Evolutionary conservation across 441 rosid genomes (phyloP).

Genomic region (Biscutella auriculata): DNA sequence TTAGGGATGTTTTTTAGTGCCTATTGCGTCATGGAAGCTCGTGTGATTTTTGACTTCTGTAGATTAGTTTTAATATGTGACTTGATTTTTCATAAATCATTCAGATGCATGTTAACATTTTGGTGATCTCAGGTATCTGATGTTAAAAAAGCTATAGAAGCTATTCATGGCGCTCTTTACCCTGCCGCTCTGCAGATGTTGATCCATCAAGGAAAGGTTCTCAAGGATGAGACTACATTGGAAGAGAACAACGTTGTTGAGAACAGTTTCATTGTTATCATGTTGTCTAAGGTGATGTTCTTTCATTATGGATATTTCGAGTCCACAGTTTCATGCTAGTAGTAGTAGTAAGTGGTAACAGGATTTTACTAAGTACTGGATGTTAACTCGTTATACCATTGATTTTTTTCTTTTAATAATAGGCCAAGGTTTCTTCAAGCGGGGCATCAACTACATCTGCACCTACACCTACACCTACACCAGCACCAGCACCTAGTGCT

Average conservation of each 20-base stretch:
- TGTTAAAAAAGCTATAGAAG: slow-evolving; percentile 55
- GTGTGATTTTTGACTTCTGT: background rate
- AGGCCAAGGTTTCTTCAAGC: slow-evolving; percentile 49
- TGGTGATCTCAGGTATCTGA: slow-evolving; percentile 37
- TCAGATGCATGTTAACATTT: background rate
- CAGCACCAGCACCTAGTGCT: background rate
- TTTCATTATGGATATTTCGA: background rate
- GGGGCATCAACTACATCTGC: slow-evolving; percentile 41
- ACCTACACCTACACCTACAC: slow-evolving; percentile 28
- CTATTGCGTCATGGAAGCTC: background rate
- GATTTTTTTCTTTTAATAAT: slow-evolving; percentile 9
- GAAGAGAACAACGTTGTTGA: slow-evolving; percentile 61
- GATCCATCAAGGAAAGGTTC: slow-evolving; percentile 73
- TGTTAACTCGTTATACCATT: background rate
- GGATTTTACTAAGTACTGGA: background rate
- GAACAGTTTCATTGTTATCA: slow-evolving; percentile 60
- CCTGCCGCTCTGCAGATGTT: slow-evolving; percentile 72
- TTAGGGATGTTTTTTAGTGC: background rate
- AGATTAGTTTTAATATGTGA: background rate
- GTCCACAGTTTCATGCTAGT: background rate
- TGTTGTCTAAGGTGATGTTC: slow-evolving; percentile 51
- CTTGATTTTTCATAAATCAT: background rate
- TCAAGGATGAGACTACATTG: slow-evolving; percentile 50
- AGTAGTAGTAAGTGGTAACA: background rate
- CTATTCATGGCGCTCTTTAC: slow-evolving; percentile 41